phyloP scores from a whole-genome alignment of 805 yeast species.

The Kregervanrija fluxuum region DNA sequence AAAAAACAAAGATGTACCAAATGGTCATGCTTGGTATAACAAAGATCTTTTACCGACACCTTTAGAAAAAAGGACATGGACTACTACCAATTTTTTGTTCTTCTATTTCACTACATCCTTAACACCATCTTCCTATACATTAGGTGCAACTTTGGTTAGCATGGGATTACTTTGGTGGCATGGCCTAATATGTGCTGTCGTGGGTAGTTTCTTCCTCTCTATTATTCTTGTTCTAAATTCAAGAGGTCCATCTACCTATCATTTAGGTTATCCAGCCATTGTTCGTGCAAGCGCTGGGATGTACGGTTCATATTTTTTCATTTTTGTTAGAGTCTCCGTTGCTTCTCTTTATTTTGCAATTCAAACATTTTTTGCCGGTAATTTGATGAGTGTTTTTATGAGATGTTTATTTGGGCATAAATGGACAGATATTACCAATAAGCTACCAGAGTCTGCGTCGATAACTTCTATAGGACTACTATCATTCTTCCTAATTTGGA shows the following conservation, averaged over 20 bases:
- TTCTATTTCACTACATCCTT: constrained; percentile 14
- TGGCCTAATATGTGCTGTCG: constrained; percentile 12
- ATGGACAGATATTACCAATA: constrained; percentile 10
- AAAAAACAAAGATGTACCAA: constrained; percentile 6
- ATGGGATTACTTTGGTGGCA: constrained; percentile 18
- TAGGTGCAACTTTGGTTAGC: constrained; percentile 15
- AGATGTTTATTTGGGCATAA: constrained; percentile 12
- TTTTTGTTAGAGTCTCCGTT: constrained; percentile 27
- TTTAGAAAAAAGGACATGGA: constrained; percentile 27
- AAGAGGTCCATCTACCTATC: constrained; percentile 15
- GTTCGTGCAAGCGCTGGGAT: constrained; percentile 31
- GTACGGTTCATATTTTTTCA: constrained; percentile 28
- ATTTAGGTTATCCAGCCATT: constrained; percentile 30
- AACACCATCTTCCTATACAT: constrained; percentile 17
- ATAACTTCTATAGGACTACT: constrained; percentile 6
- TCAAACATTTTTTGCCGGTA: constrained; percentile 30
- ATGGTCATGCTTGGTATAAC: constrained; percentile 12
- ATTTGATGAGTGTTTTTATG: constrained; percentile 23
- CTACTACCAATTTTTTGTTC: constrained; percentile 8
- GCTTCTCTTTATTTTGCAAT: constrained; percentile 30
- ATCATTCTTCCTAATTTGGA: constrained; percentile 12
- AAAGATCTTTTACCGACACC: constrained; percentile 30
- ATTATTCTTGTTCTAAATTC: constrained; percentile 10
- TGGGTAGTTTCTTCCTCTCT: constrained; percentile 13
- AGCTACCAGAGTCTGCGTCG: constrained; percentile 9